Base-by-base conservation (phyloP, 108 stramenopile genomes). In the Chaetoceros tenuissimus region DNA sequence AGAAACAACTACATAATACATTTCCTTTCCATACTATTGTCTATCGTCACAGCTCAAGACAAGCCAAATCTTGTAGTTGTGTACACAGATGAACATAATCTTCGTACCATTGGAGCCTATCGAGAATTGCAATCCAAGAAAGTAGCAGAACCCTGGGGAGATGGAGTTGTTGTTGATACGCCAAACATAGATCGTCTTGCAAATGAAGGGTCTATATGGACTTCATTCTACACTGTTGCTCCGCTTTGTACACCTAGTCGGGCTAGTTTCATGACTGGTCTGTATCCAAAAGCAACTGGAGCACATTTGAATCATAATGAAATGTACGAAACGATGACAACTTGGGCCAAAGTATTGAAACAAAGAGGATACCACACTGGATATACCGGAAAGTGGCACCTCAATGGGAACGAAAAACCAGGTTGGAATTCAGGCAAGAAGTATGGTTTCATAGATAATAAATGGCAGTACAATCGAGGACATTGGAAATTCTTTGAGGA, bases 101-200 rank as follows among this genome's bases (percentile, higher is more conserved):
- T 40, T 13, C 5, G 34, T 10, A 40, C 34, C 34, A 40, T 40
- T 13, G 34, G 34, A 5, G 34, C 34, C 34, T 40, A 40, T 40
- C 34, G 34, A 40, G 34, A 40, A 40, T 13, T 40, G 34, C 34
- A 10, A 40, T 5, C 8, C 5, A 40, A 40, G 34, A 10, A 5
- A 40, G 5, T 40, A 13, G 13, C 8, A 5, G 34, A 40, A 40
- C 13, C 13, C 5, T 40, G 34, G 34, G 34, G 34, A 40, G 34
- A 40, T 13, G 34, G 34, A 10, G 34, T 40, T 49, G 23, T 49
- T 21, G 48, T 49, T 21, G 22, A 49, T 5, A 49, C 48, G 19
- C 48, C 48, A 7, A 49, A 49, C 48, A 16, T 49, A 18, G 48
- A 49, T 49, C 48, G 48, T 7, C 18, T 49, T 7, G 48, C 48